Percentiles rank a stretch among this genome's conserved stretches.
Evolutionary conservation across 495 filamentous ascomycete genomes (phyloP).

Genomic region (Penicillium canariense): DNA sequence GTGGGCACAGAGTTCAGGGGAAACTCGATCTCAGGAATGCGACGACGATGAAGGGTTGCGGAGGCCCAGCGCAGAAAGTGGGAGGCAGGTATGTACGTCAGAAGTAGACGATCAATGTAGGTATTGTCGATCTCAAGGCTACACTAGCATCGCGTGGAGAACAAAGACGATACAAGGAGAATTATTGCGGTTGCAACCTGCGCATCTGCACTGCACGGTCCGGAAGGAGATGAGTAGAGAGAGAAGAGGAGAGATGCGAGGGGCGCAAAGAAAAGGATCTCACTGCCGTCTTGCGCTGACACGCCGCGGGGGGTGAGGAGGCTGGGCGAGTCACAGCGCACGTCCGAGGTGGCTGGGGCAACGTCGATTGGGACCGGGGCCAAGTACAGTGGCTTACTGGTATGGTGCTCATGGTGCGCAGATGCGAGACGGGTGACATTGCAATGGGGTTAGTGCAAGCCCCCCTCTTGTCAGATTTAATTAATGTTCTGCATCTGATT

Average conservation of each 20-base stretch:
- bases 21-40: conserved; percentile 18
- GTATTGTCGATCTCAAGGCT: background rate
- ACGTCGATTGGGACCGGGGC: background rate
- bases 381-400: background rate
- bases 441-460: background rate
- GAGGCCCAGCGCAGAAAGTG: background rate
- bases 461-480: conserved; percentile 10
- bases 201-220: conserved; percentile 5
- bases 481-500: conserved; percentile 26
- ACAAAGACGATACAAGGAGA: conserved; percentile 1
- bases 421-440: background rate
- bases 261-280: conserved; percentile 2
- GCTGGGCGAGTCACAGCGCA: conserved; percentile 27
- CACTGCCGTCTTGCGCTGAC: conserved; percentile 21
- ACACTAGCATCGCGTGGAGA: conserved; percentile 13
- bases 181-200: conserved; percentile 10
- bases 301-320: conserved; percentile 13
- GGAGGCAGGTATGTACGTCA: background rate
- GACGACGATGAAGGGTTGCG: conserved; percentile 1
- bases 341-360: conserved; percentile 22
- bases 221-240: background rate
- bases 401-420: background rate
- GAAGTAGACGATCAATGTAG: background rate
- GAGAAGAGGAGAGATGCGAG: conserved; percentile 5
- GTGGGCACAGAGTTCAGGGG: background rate